phyloP scores from a whole-genome alignment of 1,139 yeast species.

The Lodderomyces elongisporus region DNA sequence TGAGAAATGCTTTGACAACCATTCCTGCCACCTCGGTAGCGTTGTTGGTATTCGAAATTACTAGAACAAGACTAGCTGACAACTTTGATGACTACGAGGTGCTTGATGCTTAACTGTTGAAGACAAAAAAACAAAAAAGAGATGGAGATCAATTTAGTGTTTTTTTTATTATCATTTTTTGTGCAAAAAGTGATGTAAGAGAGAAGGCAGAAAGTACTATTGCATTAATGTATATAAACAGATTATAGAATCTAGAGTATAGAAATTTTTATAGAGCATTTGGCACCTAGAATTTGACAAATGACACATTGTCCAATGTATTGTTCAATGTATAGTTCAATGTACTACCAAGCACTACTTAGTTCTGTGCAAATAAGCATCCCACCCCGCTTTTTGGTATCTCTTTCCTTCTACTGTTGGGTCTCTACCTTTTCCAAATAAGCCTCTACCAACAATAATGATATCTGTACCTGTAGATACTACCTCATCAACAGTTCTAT shows the following conservation, averaged over 20 bases:
- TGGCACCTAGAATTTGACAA: no score
- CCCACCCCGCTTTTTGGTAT: constrained; percentile 93
- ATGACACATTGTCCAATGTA: no score
- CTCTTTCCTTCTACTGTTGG: constrained; percentile 83
- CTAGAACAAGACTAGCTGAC: constrained; percentile 50
- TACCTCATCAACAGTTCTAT: constrained; percentile 86
- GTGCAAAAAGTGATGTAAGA: no score
- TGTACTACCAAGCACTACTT: no score
- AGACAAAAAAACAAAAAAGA: neutral
- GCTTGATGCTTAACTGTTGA: constrained; percentile 10
- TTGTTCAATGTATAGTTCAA: no score
- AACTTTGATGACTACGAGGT: constrained; percentile 21
- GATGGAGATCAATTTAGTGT: no score
- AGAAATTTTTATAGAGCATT: no score
- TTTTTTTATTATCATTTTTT: no score
- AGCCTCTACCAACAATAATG: constrained; percentile 95
- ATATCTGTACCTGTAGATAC: constrained; percentile 81
- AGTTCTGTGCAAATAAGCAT: constrained; percentile 58
- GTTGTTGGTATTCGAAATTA: constrained; percentile 74
- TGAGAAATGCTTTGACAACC: constrained; percentile 64
- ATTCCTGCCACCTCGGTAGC: constrained; percentile 89
- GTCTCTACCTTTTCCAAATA: constrained; percentile 93
- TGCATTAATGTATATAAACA: no score
- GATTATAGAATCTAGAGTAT: no score
- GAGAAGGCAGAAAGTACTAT: no score